Percentiles rank a stretch among this genome's conserved stretches.
Conservation (phyloP, 2,329 filamentous ascomycete species). For the Xylaria sp. region DNA sequence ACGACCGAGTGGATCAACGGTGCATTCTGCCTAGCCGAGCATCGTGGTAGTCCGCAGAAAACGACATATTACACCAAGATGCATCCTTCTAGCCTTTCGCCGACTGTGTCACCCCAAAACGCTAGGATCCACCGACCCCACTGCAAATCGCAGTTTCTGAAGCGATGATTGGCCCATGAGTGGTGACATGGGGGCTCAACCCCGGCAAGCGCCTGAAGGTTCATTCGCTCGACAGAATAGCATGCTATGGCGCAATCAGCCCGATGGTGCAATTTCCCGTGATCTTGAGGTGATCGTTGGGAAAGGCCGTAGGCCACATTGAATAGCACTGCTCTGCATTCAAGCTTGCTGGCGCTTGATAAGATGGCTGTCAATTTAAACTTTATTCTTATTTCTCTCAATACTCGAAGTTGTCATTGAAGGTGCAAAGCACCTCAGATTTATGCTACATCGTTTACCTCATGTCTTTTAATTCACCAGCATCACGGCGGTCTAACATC, state of each 20-base stretch:
- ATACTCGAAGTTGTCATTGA: conserved; percentile 46
- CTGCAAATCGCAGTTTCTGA: conserved; percentile 2
- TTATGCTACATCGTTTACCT: conserved; percentile 39
- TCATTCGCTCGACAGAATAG: conserved; percentile 44
- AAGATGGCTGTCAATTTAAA: conserved; percentile 41
- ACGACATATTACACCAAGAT: conserved; percentile 33
- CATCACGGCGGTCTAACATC: conserved; percentile 53
- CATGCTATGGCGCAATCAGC: conserved; percentile 50
- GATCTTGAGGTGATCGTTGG: conserved; percentile 55
- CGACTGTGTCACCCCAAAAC: conserved; percentile 30
- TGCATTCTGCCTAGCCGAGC: conserved; percentile 23
- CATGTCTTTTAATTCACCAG: conserved; percentile 43
- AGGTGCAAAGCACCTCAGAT: conserved; percentile 45
- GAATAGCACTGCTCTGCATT: conserved; percentile 37
- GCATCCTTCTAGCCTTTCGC: conserved; percentile 32
- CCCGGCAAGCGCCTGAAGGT: conserved; percentile 38
- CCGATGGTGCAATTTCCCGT: conserved; percentile 72
- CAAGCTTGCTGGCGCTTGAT: conserved; percentile 42
- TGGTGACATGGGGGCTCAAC: conserved; percentile 35
- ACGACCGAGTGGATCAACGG: conserved; percentile 32
- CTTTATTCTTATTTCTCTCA: conserved; percentile 33
- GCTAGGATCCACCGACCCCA: conserved; percentile 17
- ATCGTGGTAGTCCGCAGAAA: conserved; percentile 24
- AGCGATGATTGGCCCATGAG: conserved; percentile 41
- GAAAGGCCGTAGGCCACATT: conserved; percentile 30